Percentiles rank a stretch among this genome's conserved stretches.
Conservation (phyloP, 2,329 filamentous ascomycete species). For the Pleoardoris graminearum region DNA sequence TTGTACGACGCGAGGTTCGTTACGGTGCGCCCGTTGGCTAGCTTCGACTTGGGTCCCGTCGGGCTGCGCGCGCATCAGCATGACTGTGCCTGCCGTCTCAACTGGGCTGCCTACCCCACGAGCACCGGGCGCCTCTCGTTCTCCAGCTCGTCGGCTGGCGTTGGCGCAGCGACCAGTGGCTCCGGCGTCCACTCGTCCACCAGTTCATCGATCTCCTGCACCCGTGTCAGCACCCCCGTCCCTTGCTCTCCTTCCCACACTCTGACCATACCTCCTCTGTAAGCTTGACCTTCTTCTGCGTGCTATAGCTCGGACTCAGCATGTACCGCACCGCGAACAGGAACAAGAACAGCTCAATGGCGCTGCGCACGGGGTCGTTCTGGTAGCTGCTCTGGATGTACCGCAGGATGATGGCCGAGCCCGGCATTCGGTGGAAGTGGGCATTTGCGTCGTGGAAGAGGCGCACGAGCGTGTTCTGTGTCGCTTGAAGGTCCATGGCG, state of each 20-base stretch:
- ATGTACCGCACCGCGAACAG: constrained; percentile 95
- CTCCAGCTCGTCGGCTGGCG: constrained; percentile 75
- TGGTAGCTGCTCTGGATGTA: constrained; percentile 98
- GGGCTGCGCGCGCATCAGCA: constrained; percentile 59
- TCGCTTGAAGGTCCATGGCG: constrained; percentile 61
- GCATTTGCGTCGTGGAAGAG: constrained; percentile 60
- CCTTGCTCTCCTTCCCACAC: not conserved
- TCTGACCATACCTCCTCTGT: constrained; percentile 69
- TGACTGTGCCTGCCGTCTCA: not conserved
- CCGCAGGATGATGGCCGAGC: constrained; percentile 88
- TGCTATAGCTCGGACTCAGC: constrained; percentile 88
- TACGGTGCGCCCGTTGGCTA: constrained; percentile 85
- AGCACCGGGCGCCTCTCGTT: constrained; percentile 85
- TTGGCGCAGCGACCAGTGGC: constrained; percentile 77
- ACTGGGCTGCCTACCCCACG: constrained; percentile 66
- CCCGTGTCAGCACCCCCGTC: constrained; percentile 14
- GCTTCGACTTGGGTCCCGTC: constrained; percentile 85
- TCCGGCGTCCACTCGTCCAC: constrained; percentile 97
- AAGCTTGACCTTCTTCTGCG: constrained; percentile 83
- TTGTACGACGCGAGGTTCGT: constrained; percentile 95
- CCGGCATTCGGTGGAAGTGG: constrained; percentile 86
- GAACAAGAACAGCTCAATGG: constrained; percentile 89
- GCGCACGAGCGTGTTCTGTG: constrained; percentile 57
- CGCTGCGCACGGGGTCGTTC: constrained; percentile 90
- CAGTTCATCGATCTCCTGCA: constrained; percentile 87